These are phyloP conservation scores for Oehlia diaphana DNA, from an alignment of 192 early-diverging fungal species.

Conservation along the genomic window DNA sequence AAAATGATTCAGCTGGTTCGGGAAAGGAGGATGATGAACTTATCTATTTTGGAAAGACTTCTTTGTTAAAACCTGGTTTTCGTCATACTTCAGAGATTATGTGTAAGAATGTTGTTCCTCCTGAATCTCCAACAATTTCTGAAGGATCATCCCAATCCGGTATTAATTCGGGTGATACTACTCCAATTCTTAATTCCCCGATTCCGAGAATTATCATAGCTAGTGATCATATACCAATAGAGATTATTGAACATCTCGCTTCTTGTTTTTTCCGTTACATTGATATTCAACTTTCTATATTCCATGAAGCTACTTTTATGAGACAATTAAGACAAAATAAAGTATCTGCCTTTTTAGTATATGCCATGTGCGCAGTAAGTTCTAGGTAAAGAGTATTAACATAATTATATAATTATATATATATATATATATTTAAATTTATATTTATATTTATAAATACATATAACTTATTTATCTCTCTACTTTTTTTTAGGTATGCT, in stretches of 20 bases:
- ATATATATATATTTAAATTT: too few species aligned
- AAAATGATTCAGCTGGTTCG: neutral
- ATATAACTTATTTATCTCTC: too few species aligned
- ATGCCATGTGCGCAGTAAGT: constrained; percentile 43
- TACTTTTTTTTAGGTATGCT: constrained; percentile 41
- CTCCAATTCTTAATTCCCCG: neutral
- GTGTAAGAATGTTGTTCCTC: neutral
- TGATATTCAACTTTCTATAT: constrained; percentile 47
- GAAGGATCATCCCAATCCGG: neutral
- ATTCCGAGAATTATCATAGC: neutral
- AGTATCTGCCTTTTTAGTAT: constrained; percentile 47
- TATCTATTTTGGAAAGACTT: neutral
- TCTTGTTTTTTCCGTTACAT: constrained; percentile 50
- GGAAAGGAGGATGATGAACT: neutral
- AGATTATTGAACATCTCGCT: constrained; percentile 52
- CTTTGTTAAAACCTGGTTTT: neutral
- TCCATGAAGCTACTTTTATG: constrained; percentile 51
- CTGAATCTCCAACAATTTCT: neutral
- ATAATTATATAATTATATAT: too few species aligned
- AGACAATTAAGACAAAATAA: constrained; percentile 44
- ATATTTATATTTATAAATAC: too few species aligned
- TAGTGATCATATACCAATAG: constrained; percentile 34
- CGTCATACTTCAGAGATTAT: neutral
- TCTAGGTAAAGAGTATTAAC: constrained; percentile 38
- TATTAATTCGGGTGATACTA: neutral